Evolutionary conservation across 2,329 filamentous ascomycete genomes (phyloP), one percentile per base, ranked within the genome.

Genomic region (Pseudocercospora pini-densiflorae): DNA sequence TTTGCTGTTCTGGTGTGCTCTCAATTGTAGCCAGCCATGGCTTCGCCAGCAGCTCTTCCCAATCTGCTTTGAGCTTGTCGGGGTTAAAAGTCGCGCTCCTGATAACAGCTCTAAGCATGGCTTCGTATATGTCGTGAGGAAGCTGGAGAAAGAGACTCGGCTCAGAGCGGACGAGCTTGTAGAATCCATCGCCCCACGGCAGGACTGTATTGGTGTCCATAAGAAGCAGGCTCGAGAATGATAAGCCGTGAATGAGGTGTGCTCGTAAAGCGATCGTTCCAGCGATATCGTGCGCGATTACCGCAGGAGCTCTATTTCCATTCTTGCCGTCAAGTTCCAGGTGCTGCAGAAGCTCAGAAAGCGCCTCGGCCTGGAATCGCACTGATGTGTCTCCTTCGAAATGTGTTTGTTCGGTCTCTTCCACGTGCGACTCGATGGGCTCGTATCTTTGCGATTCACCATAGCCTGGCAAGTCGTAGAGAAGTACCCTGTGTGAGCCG

Each of bases 391-490:
- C 77, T 0, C 75, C 72, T 14, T 72, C 69, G 45, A 72, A 70
- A 16, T 43, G 33, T 3, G 72, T 57, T 10, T 71, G 62, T 9
- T 61, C 55, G 2, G 60, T 21, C 14, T 27, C 5, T 19, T 80
- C 73, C 0, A 72, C 66, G 65, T 31, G 61, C 53, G 49, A 45
- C 53, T 8, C 71, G 58, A 12, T 69, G 61, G 19, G 57, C 59
- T 7, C 59, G 21, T 73, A 8, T 54, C 73, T 62, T 0, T 81
- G 78, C 0, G 78, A 81, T 3, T 74, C 65, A 10, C 82, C 81
- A 61, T 82, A 84, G 0, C 82, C 82, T 2, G 81, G 80, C 12
- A 81, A 78, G 63, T 84, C 82, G 64, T 81, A 84, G 12, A 84
- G 72, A 65, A 83, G 80, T 58, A 84, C 77, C 10, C 74, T 74